Evolutionary conservation across 1,284 basidiomycete species (phyloP).

Genomic region (Tetrapyrgos nigripes): DNA sequence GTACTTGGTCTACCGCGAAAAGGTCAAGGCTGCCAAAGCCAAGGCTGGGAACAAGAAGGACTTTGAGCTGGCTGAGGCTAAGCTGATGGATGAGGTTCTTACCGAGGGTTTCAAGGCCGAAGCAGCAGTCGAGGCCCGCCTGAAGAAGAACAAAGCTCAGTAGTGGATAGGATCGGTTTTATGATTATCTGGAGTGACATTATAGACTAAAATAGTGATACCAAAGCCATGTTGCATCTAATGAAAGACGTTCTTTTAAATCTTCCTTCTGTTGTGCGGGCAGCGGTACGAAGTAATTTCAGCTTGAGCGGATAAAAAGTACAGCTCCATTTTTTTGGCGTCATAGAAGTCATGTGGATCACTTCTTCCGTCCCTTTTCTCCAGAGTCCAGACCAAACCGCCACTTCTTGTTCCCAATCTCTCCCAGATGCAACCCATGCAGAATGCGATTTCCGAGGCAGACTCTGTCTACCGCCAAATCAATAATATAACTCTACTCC

Average conservation of each 20-base stretch:
- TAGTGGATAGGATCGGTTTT: neutral
- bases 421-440: too few species aligned
- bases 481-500: slow-evolving; percentile 10
- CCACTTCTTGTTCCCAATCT: too few species aligned
- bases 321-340: too few species aligned
- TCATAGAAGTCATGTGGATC: too few species aligned
- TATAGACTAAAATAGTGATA: neutral
- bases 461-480: slow-evolving; percentile 17
- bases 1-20: slow-evolving; percentile 79
- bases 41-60: slow-evolving; percentile 61
- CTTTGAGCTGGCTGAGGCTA: slow-evolving; percentile 58
- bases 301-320: too few species aligned
- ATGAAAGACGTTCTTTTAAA: neutral
- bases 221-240: neutral
- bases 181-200: neutral
- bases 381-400: too few species aligned
- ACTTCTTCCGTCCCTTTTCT: too few species aligned
- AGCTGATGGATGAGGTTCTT: slow-evolving; percentile 69
- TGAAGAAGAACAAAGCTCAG: slow-evolving; percentile 3
- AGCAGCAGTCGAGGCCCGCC: slow-evolving; percentile 53
- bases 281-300: too few species aligned
- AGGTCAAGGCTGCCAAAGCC: slow-evolving; percentile 57
- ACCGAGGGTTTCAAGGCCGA: slow-evolving; percentile 78
- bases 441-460: slow-evolving; percentile 12
- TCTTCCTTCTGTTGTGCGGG: too few species aligned